Conservation (phyloP, 2,329 filamentous ascomycete species). For the Ascochyta rabiei region DNA sequence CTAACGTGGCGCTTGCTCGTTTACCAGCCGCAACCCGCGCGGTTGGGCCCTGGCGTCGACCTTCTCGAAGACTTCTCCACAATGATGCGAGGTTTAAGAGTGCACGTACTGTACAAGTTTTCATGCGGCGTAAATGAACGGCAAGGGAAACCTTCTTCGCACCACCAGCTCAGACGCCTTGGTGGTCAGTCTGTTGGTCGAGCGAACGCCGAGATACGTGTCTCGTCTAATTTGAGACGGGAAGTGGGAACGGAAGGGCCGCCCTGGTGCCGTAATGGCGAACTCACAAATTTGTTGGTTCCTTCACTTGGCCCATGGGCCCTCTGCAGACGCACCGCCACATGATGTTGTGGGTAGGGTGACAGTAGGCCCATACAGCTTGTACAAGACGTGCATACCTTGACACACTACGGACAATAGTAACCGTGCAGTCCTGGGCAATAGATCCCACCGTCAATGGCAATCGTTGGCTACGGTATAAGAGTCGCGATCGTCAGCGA, state of each 20-base stretch:
- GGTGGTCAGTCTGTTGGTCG: constrained; percentile 14
- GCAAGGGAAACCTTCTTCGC: constrained; percentile 29
- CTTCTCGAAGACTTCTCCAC: constrained; percentile 42
- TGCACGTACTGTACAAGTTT: constrained; percentile 25
- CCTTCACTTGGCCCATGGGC: constrained; percentile 22
- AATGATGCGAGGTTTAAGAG: constrained; percentile 30
- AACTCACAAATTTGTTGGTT: constrained; percentile 23
- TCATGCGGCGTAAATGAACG: constrained; percentile 31
- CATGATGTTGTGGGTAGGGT: constrained; percentile 16
- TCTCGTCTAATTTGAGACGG: constrained; percentile 40
- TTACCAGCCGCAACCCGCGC: constrained; percentile 38
- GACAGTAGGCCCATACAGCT: constrained; percentile 13
- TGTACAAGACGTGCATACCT: constrained; percentile 1
- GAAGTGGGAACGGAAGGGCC: constrained; percentile 42
- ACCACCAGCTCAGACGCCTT: constrained; percentile 27
- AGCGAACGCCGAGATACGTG: constrained; percentile 25
- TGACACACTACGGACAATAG: constrained; percentile 18
- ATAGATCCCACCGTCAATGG: constrained; percentile 2
- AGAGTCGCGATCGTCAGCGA: constrained; percentile 2
- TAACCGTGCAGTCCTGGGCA: constrained; percentile 14
- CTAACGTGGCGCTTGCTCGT: constrained; percentile 31
- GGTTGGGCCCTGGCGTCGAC: constrained; percentile 40
- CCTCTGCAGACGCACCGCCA: constrained; percentile 29
- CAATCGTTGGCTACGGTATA: constrained; percentile 1
- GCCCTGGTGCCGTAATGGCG: constrained; percentile 40